Percentiles rank a stretch among this genome's conserved stretches.
Conservation (phyloP, 2,329 filamentous ascomycete genomes). For the Daldinia sp. region DNA sequence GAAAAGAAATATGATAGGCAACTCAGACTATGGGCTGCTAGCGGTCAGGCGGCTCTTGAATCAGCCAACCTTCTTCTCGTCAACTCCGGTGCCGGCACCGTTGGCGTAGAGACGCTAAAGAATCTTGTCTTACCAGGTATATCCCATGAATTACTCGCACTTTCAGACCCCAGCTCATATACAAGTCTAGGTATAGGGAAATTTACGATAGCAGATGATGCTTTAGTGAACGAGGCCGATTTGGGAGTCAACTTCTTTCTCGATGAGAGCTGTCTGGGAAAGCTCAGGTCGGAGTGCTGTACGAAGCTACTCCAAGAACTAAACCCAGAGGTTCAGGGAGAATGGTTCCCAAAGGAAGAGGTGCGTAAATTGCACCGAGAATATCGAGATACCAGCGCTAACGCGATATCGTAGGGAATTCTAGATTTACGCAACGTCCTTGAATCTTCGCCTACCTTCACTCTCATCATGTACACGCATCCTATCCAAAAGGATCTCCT, state of each 20-base stretch:
- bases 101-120: constrained; percentile 91
- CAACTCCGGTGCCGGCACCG: constrained; percentile 86
- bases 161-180: constrained; percentile 33
- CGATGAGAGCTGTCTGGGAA: constrained; percentile 78
- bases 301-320: constrained; percentile 82
- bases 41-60: constrained; percentile 88
- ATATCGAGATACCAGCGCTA: constrained; percentile 5
- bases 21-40: constrained; percentile 92
- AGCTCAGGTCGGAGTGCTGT: constrained; percentile 79
- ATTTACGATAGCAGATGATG: constrained; percentile 89
- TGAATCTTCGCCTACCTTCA: constrained; percentile 54
- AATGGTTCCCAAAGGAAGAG: constrained; percentile 66
- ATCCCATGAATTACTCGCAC: neutral
- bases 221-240: constrained; percentile 79
- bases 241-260: constrained; percentile 98
- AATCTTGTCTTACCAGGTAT: constrained; percentile 91
- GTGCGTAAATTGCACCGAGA: constrained; percentile 41
- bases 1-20: constrained; percentile 92
- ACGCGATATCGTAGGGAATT: constrained; percentile 40
- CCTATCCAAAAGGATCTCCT: constrained; percentile 58
- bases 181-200: constrained; percentile 76
- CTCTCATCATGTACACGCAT: constrained; percentile 63
- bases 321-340: constrained; percentile 89
- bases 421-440: constrained; percentile 54
- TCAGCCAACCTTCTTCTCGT: constrained; percentile 89